These are phyloP conservation scores for Ceratocystis colombiana DNA, from an alignment of 2,329 filamentous ascomycete genomes.

Conservation along the genomic window DNA sequence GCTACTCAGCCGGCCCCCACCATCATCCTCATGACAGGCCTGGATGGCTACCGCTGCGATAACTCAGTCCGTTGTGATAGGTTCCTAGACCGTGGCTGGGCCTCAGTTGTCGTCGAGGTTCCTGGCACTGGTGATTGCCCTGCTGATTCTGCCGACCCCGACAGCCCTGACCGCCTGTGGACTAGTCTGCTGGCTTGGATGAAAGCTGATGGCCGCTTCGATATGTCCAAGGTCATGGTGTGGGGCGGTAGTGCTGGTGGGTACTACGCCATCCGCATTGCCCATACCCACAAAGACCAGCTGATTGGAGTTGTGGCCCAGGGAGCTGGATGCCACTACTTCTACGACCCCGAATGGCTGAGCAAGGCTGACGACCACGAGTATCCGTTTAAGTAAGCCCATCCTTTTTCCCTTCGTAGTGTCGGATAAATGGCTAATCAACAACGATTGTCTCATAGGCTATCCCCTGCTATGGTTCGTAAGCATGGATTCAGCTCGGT, in stretches of 20 bases:
- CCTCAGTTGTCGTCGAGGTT: slow-evolving; percentile 49
- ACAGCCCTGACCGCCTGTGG: slow-evolving; percentile 51
- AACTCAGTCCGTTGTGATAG: slow-evolving; percentile 52
- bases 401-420: not conserved
- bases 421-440: slow-evolving; percentile 17
- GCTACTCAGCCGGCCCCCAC: slow-evolving; percentile 35
- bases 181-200: slow-evolving; percentile 53
- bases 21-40: slow-evolving; percentile 50
- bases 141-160: slow-evolving; percentile 50
- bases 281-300: slow-evolving; percentile 51
- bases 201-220: slow-evolving; percentile 40
- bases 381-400: slow-evolving; percentile 48
- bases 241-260: slow-evolving; percentile 59
- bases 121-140: slow-evolving; percentile 49
- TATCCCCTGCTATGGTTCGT: slow-evolving; percentile 46
- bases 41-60: slow-evolving; percentile 55
- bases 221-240: slow-evolving; percentile 47
- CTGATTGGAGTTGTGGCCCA: slow-evolving; percentile 50
- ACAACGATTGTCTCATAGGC: slow-evolving; percentile 30
- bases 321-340: slow-evolving; percentile 47
- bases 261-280: slow-evolving; percentile 58
- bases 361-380: slow-evolving; percentile 54
- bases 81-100: slow-evolving; percentile 55
- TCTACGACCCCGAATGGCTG: slow-evolving; percentile 46
- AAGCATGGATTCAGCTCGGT: slow-evolving; percentile 53